Conservation (phyloP, 305 asterid genomes). For the Solanum hybrid region DNA sequence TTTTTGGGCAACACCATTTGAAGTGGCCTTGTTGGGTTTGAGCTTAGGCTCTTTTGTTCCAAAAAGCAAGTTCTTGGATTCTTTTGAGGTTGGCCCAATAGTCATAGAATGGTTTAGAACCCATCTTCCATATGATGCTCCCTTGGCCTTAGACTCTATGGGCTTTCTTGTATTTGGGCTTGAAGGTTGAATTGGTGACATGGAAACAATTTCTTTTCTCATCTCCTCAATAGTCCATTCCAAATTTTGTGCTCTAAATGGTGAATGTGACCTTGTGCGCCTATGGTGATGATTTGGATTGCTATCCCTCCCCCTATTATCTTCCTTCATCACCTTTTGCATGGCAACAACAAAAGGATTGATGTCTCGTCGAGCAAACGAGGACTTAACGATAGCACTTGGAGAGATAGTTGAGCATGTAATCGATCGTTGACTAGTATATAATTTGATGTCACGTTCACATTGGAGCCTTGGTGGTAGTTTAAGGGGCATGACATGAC, state of each 20-base stretch:
- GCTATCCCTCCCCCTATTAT: conserved; percentile 33
- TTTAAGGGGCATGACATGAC: conserved; percentile 65
- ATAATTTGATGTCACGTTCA: conserved; percentile 9
- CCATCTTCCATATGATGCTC: conserved; percentile 67
- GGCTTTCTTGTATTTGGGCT: conserved; percentile 28
- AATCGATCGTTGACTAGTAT: conserved; percentile 19
- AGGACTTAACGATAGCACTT: conserved; percentile 23
- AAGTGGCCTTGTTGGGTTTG: conserved; percentile 3
- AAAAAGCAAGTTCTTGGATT: conserved; percentile 16
- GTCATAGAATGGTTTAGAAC: conserved; percentile 36
- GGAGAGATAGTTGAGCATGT: conserved; percentile 35
- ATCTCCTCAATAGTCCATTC: conserved; percentile 15
- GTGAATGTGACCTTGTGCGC: conserved; percentile 56
- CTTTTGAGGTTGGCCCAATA: conserved; percentile 9
- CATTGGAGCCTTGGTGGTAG: conserved; percentile 67
- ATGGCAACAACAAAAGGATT: conserved; percentile 70
- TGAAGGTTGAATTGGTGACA: conserved; percentile 11
- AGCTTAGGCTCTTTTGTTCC: conserved; percentile 11
- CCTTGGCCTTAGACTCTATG: conserved; percentile 59
- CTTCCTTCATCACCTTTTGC: conserved; percentile 53
- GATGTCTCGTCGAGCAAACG: conserved; percentile 31
- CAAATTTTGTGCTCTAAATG: conserved; percentile 21
- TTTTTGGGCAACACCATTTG: conserved; percentile 1
- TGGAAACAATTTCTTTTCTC: neutral
- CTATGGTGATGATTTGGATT: conserved; percentile 17